These are phyloP conservation scores for Cordyceps fumosorosea DNA, from an alignment of 2,329 filamentous ascomycete genomes.

Conservation along the genomic window DNA sequence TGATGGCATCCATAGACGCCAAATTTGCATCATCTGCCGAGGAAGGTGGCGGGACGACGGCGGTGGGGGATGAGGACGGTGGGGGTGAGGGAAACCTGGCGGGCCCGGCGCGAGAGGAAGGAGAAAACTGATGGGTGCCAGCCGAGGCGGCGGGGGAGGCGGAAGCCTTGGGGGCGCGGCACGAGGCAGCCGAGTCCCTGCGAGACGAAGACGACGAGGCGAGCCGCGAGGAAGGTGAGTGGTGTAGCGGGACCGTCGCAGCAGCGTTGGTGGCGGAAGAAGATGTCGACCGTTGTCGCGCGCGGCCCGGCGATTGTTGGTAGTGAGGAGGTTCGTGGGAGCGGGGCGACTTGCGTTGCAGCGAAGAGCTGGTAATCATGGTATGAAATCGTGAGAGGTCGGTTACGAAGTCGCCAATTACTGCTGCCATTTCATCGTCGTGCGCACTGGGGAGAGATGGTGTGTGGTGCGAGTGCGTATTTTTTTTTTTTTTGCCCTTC, in stretches of 20 bases:
- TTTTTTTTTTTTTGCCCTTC: not conserved
- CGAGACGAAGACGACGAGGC: slow-evolving; percentile 16
- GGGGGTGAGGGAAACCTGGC: slow-evolving; percentile 49
- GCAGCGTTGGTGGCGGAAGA: slow-evolving; percentile 7
- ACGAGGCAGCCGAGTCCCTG: slow-evolving; percentile 14
- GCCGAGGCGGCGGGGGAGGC: slow-evolving; percentile 14
- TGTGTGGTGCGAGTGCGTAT: not conserved
- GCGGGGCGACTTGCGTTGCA: slow-evolving; percentile 39
- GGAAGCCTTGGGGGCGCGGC: slow-evolving; percentile 17
- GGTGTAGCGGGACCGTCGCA: slow-evolving; percentile 7
- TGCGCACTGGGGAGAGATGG: not conserved
- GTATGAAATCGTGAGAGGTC: slow-evolving; percentile 64
- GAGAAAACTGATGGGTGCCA: slow-evolving; percentile 14
- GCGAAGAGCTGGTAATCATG: slow-evolving; percentile 51
- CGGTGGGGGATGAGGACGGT: slow-evolving; percentile 44
- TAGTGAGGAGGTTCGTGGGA: slow-evolving; percentile 29
- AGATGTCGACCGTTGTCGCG: slow-evolving; percentile 15
- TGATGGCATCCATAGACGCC: slow-evolving; percentile 43
- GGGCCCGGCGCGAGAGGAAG: slow-evolving; percentile 32
- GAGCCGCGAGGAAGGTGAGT: slow-evolving; percentile 8
- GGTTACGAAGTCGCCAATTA: slow-evolving; percentile 66
- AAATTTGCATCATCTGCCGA: slow-evolving; percentile 35
- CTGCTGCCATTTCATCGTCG: slow-evolving; percentile 52
- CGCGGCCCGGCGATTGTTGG: slow-evolving; percentile 25
- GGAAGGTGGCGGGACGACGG: slow-evolving; percentile 26